Evolutionary conservation across 2,329 filamentous ascomycete genomes (phyloP), one percentile per base, ranked within the genome.

Genomic region (Dactylellina leptospora): DNA sequence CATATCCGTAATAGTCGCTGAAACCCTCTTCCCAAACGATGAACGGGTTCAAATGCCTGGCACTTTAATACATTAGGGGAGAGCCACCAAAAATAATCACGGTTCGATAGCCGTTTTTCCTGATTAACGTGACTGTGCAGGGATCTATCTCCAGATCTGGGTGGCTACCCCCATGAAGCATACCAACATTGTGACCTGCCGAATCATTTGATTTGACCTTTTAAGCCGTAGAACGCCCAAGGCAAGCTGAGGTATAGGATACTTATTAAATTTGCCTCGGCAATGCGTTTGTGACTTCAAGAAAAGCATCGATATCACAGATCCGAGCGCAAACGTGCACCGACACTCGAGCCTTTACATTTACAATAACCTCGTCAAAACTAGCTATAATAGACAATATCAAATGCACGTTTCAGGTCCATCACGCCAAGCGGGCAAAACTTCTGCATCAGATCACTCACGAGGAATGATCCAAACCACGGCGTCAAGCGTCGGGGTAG

Each of bases 91-190:
- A 6, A 40, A 40, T 30, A 22, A 36, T 13, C 28, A 56, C 64
- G 64, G 64, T 70, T 62, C 30, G 42, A 11, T 25, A 56, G 64
- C 64, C 64, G 64, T 62, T 56, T 70, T 62, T 70, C 64, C 64
- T 70, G 44, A 62, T 56, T 56, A 44, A 56, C 40, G 48, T 33
- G 40, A 61, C 47, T 27, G 44, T 59, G 16, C 42, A 55, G 64
- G 51, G 42, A 50, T 70, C 10, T 36, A 18, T 28, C 56, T 50
- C 56, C 56, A 60, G 45, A 42, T 45, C 38, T 51, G 38, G 27
- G 62, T 6, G 20, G 38, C 18, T 28, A 4, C 36, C 16, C 45
- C 18, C 28, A 38, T 45, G 38, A 11, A 22, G 20, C 10, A 20
- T 6, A 27, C 9, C 18, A 48, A 42, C 25, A 27, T 9, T 6